Evolutionary conservation across 2,329 filamentous ascomycete species (phyloP).

Genomic region (Alternaria conjuncta): DNA sequence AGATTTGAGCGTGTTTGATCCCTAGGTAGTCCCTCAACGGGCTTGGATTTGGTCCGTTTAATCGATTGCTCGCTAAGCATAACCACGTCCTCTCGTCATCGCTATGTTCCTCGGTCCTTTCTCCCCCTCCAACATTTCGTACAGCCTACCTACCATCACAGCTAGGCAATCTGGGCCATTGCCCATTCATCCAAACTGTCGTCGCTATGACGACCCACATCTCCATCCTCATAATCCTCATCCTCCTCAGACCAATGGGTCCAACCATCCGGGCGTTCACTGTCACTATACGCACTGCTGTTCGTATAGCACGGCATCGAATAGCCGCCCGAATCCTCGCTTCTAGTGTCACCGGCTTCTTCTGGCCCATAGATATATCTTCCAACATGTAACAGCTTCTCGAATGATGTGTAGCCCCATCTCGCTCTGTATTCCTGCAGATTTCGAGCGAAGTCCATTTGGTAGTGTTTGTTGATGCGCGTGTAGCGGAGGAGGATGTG

Average conservation of each 20-base stretch:
- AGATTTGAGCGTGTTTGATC: background rate
- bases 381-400: background rate
- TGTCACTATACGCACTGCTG: background rate
- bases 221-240: background rate
- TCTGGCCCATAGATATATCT: no score
- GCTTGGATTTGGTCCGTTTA: background rate
- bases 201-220: no score
- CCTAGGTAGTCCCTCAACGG: slow-evolving; percentile 1
- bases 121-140: no score
- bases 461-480: background rate
- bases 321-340: background rate
- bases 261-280: background rate
- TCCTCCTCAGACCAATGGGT: no score
- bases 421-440: background rate
- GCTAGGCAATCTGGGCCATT: no score
- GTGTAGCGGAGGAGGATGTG: background rate
- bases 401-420: background rate
- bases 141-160: no score
- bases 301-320: background rate
- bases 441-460: background rate
- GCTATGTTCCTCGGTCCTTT: no score
- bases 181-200: no score
- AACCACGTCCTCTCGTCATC: no score
- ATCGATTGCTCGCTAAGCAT: background rate
- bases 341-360: no score